Evolutionary conservation across 2,329 filamentous ascomycete species (phyloP).

Genomic region (Tolypocladium amazonense): DNA sequence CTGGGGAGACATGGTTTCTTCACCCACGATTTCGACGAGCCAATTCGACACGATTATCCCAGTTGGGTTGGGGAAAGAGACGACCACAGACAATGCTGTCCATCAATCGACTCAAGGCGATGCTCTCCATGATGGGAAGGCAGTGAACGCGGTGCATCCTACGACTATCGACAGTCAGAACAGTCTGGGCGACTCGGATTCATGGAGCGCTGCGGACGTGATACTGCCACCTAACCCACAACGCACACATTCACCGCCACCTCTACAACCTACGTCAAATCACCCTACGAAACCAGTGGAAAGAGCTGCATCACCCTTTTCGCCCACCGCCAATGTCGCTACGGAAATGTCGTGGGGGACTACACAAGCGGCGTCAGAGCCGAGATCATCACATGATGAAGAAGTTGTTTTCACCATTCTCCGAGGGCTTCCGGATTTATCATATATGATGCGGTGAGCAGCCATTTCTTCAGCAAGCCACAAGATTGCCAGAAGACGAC

Average conservation of each 20-base stretch:
- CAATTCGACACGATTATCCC: not conserved
- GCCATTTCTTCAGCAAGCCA: not conserved
- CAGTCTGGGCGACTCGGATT: not conserved
- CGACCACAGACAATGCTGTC: not conserved
- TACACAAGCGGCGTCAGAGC: not conserved
- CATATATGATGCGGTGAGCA: slow-evolving; percentile 32
- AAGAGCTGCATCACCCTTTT: too few species aligned
- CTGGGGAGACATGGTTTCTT: slow-evolving; percentile 49
- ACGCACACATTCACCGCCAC: not conserved
- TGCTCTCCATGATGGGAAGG: not conserved
- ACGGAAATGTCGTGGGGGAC: too few species aligned
- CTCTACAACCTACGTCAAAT: not conserved
- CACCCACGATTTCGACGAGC: slow-evolving; percentile 10
- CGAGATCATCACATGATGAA: slow-evolving; percentile 12
- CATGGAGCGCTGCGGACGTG: not conserved
- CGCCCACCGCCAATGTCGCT: not conserved
- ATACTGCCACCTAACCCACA: not conserved
- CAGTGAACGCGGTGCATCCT: not conserved
- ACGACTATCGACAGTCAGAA: not conserved
- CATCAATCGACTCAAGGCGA: not conserved
- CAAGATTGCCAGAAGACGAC: not conserved
- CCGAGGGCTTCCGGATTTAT: slow-evolving; percentile 29
- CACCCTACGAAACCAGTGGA: not conserved
- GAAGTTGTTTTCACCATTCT: slow-evolving; percentile 23
- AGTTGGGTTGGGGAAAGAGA: not conserved